Conservation (phyloP, 768 basidiomycete species). For the Mycena albidolilacea region DNA sequence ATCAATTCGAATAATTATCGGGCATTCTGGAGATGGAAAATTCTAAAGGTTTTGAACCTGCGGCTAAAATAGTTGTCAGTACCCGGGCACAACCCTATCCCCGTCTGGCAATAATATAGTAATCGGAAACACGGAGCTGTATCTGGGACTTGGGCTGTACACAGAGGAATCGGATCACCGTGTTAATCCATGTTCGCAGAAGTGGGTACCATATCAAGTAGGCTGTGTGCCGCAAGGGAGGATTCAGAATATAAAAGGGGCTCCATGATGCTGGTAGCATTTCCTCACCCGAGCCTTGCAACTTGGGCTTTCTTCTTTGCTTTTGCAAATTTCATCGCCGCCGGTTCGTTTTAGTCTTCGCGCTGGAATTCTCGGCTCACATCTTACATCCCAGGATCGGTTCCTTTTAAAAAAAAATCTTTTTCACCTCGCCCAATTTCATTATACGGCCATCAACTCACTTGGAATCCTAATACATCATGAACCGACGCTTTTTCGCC, state of each 20-base stretch:
- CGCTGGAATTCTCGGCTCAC: background rate
- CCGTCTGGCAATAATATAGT: constrained; percentile 6
- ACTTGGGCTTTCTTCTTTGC: constrained; percentile 1
- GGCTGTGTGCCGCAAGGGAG: constrained; percentile 4
- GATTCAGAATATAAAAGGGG: constrained; percentile 2
- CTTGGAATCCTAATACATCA: constrained; percentile 1
- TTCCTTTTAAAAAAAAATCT: background rate
- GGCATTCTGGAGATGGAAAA: constrained; percentile 5
- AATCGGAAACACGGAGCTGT: constrained; percentile 3
- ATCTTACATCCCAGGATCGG: constrained; percentile 8
- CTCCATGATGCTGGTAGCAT: background rate
- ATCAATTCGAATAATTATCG: constrained; percentile 6
- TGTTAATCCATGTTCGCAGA: background rate
- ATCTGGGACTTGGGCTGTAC: background rate
- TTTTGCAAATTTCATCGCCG: constrained; percentile 5
- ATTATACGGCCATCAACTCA: constrained; percentile 7
- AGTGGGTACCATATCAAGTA: constrained; percentile 1
- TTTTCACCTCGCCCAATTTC: constrained; percentile 7
- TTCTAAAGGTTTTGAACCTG: constrained; percentile 5
- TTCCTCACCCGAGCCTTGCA: background rate
- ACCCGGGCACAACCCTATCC: background rate
- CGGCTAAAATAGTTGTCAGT: background rate
- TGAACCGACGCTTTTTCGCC: constrained; percentile 5
- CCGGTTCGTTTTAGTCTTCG: background rate
- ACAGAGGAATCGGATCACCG: no score